Evolutionary conservation across 2,329 filamentous ascomycete genomes (phyloP), one percentile per base, ranked within the genome.

Genomic region (Hymenoscyphus infarciens): DNA sequence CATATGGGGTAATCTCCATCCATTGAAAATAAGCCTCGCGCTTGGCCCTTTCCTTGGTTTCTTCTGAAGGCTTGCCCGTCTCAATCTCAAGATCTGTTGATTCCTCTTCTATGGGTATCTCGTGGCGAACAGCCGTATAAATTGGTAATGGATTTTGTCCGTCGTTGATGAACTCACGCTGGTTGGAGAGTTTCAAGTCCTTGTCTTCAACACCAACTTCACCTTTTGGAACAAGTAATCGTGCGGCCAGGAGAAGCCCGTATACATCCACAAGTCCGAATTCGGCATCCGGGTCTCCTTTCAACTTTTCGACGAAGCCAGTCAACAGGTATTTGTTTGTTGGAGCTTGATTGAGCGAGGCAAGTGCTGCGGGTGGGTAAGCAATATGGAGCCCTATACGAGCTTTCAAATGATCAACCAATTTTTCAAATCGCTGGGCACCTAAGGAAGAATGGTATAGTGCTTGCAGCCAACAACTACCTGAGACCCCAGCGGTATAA

Each of bases 211-310:
- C 84, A 10, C 84, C 87, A 2, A 95, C 80, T 71, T 97, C 92
- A 39, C 92, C 92, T 68, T 88, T 90, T 0, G 92, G 94, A 0
- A 99, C 90, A 29, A 99, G 80, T 16, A 97, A 82, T 65, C 95
- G 84, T 5, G 92, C 91, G 7, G 91, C 91, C 6, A 99, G 81
- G 13, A 98, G 79, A 10, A 97, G 80, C 1, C 95, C 95, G 72
- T 98, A 99, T 13, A 96, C 82, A 74, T 99, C 95, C 16, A 99
- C 95, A 22, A 99, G 81, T 0, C 95, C 94, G 75, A 97, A 93
- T 63, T 91, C 86, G 0, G 93, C 89, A 15, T 87, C 81, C 0
- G 88, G 86, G 63, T 93, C 90, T 5, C 92, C 94, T 73, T 89
- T 92, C 33, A 96, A 81, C 76, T 97, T 97, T 75, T 99, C 95